Evolutionary conservation across 768 basidiomycete species (phyloP), one percentile per base, ranked within the genome.

Genomic region (Trametes punicea): DNA sequence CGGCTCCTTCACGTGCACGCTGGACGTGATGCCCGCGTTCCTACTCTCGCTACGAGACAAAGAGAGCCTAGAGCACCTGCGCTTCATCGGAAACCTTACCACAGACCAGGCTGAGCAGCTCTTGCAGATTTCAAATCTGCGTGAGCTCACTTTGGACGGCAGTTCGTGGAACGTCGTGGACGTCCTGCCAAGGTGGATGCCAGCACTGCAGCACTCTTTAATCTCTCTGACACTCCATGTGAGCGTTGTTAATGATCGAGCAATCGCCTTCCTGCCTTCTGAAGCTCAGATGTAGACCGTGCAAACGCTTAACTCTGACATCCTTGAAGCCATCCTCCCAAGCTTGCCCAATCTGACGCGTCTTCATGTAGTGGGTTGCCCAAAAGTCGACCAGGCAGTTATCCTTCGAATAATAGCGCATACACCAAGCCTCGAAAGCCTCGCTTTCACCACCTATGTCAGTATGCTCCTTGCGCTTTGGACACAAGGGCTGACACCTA

Each of bases 161-260:
- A 80, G 82, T n/a, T 81, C 81, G 3, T 84, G 84, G 83, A 80
- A 78, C 60, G 69, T 85, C 20, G 71, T 86, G 49, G 78, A 86
- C 64, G 61, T 73, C 6, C 64, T 91, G 18, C 84, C 88, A 9
- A 66, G 60, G 20, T 90, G 89, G 88, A 67, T 75, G 2, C 63
- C 63, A 6, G 64, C 64, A 25, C 65, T 85, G 45, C 69, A 69
- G 40, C 66, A 60, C 23, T 81, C 78, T 1, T 70, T 88, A 61
- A 76, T 74, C 2, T 76, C 71, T 27, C 70, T 91, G 60, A 82
- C 82, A 0, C 68, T 91, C 40, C 81, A 73, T 62, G 88, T 89
- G 63, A 53, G 86, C 74, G 18, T 5, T 9, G 6, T 23, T 40
- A 11, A 10, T 41, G 40, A 1, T 20, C 5, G 40, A 6, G 2